phyloP scores from a whole-genome alignment of 1,139 yeast species.

The Protomyces arabidopsidicola region DNA sequence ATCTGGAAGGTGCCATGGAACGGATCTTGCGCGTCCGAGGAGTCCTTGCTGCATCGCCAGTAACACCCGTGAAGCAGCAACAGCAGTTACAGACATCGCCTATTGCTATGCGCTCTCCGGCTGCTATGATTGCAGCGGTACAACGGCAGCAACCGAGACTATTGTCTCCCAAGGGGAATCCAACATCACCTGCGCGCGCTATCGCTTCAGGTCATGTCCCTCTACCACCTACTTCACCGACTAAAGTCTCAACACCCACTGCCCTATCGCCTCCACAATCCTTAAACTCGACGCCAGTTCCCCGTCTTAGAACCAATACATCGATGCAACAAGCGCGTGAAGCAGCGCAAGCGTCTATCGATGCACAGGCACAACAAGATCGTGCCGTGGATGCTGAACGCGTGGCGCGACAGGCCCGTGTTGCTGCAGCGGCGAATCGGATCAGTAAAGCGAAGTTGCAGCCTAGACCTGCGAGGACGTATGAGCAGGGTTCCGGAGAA shows the following conservation, averaged over 20 bases:
- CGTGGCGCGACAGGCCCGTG: background rate
- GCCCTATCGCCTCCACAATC: background rate
- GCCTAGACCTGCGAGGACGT: background rate
- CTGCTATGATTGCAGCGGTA: background rate
- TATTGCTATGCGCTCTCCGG: background rate
- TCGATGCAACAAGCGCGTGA: background rate
- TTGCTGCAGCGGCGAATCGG: background rate
- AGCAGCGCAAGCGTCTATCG: background rate
- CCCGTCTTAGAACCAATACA: background rate
- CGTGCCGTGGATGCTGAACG: background rate
- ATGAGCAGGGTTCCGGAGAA: background rate
- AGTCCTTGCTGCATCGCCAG: slow-evolving; percentile 1
- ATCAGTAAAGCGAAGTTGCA: background rate
- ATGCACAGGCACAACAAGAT: background rate
- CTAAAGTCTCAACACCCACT: background rate
- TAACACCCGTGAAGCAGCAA: background rate
- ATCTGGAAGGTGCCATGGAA: slow-evolving; percentile 15
- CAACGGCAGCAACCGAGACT: background rate
- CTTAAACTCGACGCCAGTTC: background rate
- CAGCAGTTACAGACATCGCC: background rate
- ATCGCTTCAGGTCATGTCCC: background rate
- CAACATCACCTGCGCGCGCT: background rate
- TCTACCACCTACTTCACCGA: background rate
- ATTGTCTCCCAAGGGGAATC: background rate
- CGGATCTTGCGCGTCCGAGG: slow-evolving; percentile 8